A percentile compares a stretch with the other conserved stretches of the same genome.
Evolutionary conservation across 148 eudicot species (phyloP).

Genomic region (Hydrangea macrophylla): DNA sequence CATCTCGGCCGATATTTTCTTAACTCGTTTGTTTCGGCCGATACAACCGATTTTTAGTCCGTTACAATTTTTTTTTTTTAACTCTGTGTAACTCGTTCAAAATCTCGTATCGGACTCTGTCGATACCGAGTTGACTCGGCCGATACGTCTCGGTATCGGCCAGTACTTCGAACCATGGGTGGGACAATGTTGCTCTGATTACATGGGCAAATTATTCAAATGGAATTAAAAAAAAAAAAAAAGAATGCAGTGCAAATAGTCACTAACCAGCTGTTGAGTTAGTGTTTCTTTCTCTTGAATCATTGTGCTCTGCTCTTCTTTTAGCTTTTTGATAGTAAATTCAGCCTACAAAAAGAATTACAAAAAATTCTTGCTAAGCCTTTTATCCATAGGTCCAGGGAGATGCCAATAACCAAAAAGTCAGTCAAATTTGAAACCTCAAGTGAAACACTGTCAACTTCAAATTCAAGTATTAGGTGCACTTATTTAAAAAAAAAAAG

Average conservation of each 20-base stretch:
- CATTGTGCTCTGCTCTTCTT: conserved; percentile 40
- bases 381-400: background rate
- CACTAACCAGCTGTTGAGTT: conserved; percentile 54
- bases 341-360: conserved; percentile 42
- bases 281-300: conserved; percentile 43
- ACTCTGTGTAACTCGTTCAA: too few species aligned
- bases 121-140: too few species aligned
- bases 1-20: too few species aligned
- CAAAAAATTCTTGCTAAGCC: background rate
- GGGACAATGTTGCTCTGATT: too few species aligned
- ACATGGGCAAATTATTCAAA: background rate
- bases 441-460: background rate
- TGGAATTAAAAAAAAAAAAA: background rate
- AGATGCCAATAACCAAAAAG: background rate
- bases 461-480: background rate
- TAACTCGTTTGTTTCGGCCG: too few species aligned
- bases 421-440: background rate
- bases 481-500: too few species aligned
- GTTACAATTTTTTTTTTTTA: too few species aligned
- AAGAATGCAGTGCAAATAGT: background rate
- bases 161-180: too few species aligned
- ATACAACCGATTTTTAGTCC: too few species aligned
- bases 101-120: too few species aligned
- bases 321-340: conserved; percentile 37
- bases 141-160: too few species aligned